Evolutionary conservation across 2,329 filamentous ascomycete genomes (phyloP).

Genomic region (Ampelomyces quisqualis): DNA sequence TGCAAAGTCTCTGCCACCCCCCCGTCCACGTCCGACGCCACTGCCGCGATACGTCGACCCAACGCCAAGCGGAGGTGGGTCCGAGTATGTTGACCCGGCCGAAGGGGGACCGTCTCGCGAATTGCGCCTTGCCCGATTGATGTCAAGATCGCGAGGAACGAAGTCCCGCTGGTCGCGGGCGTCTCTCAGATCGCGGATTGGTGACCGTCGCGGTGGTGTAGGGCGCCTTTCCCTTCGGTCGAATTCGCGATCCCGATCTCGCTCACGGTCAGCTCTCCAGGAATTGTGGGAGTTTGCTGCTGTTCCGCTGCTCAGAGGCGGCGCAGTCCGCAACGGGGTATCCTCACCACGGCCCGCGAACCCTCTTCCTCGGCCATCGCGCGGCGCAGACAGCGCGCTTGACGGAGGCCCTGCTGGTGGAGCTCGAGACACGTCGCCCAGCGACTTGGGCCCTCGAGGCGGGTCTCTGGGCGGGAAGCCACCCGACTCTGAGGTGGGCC

Average conservation of each 20-base stretch:
- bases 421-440: slow-evolving; percentile 62
- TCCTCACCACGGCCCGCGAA: slow-evolving; percentile 63
- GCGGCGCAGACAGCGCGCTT: slow-evolving; percentile 50
- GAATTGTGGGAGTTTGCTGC: slow-evolving; percentile 49
- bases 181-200: slow-evolving; percentile 59
- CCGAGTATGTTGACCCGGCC: slow-evolving; percentile 69
- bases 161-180: slow-evolving; percentile 63
- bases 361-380: slow-evolving; percentile 59
- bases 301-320: slow-evolving; percentile 47
- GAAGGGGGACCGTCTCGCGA: slow-evolving; percentile 74
- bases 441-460: slow-evolving; percentile 77
- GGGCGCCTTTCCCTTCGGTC: slow-evolving; percentile 61
- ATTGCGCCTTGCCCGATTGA: slow-evolving; percentile 65
- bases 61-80: slow-evolving; percentile 59
- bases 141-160: slow-evolving; percentile 63
- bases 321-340: slow-evolving; percentile 58
- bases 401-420: slow-evolving; percentile 35
- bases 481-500: slow-evolving; percentile 32
- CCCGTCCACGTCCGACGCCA: slow-evolving; percentile 53
- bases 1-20: slow-evolving; percentile 49
- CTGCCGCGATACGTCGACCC: slow-evolving; percentile 56
- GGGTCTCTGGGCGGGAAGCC: slow-evolving; percentile 56
- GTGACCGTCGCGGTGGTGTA: slow-evolving; percentile 65
- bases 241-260: slow-evolving; percentile 56
- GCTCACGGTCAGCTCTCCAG: slow-evolving; percentile 54